Evolutionary conservation across 352 stramenopile genomes (phyloP).

Genomic region (Phytophthora pluvialis): DNA sequence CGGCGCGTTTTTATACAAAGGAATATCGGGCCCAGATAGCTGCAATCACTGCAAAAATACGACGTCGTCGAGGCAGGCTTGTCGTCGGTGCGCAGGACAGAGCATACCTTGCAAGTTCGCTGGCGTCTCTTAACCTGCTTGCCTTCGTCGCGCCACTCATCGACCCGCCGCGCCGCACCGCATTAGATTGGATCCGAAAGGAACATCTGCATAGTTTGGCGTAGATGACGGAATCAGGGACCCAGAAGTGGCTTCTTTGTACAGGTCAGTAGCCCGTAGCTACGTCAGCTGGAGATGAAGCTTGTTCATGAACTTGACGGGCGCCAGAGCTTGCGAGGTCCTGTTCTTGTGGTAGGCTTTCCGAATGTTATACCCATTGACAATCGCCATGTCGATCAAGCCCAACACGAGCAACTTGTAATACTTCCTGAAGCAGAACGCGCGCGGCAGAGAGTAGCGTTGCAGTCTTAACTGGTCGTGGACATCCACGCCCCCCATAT

Average conservation of each 20-base stretch:
- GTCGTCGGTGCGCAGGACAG: no score
- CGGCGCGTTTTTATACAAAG: no score
- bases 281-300: constrained; percentile 6
- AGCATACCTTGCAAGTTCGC: neutral
- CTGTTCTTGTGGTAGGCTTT: constrained; percentile 22
- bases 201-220: neutral
- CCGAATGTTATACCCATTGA: constrained; percentile 34
- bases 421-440: constrained; percentile 24
- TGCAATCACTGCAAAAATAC: no score
- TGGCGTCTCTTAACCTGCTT: neutral
- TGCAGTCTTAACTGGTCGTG: neutral
- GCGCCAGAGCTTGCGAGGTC: neutral
- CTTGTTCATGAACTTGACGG: constrained; percentile 24
- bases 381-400: constrained; percentile 27
- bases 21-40: no score
- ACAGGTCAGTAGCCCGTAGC: constrained; percentile 12
- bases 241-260: constrained; percentile 16
- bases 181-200: no score
- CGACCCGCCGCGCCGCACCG: neutral
- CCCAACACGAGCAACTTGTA: constrained; percentile 31
- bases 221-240: neutral
- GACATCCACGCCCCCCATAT: neutral
- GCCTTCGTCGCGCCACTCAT: neutral
- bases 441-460: neutral
- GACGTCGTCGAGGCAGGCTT: no score